Base-by-base conservation (phyloP, 1,284 basidiomycete species). In the Rhodotorula sp. region DNA sequence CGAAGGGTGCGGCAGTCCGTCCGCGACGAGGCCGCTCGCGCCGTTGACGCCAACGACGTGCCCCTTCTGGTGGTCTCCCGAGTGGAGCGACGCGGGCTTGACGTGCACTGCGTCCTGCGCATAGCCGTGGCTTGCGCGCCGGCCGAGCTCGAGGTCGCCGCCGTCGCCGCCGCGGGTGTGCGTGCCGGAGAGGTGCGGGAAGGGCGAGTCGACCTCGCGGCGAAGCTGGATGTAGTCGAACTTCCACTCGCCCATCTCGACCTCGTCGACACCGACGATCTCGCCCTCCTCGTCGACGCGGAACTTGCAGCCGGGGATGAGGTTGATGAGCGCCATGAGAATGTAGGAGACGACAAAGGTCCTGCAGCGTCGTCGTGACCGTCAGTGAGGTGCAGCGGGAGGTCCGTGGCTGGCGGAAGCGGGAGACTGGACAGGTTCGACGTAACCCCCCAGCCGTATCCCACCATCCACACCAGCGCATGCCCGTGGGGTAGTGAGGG, bases 181-280 rank as follows among this genome's bases (percentile, higher is more conserved):
- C 15, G 19, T 19, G 44, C 21, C 15, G 44, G 15, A 19, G 10
- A 44, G 44, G 44, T 44, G 44, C 44, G 44, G 44, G 44, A 44
- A 44, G 44, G 44, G 44, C 44, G 66, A 68, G 36, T 72, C 70
- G 64, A 72, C 70, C 29, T 72, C 70, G 25, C 70, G 70, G 39
- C 70, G 70, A 50, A 72, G 59, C 37, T 57, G 44, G 34, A 57
- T 66, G 29, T 64, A 73, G 37, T 73, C 71, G 59, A 70, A 73
- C 10, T 62, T 58, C 44, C 59, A 73, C 44, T 73, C 71, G 41
- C 71, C 71, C 62, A 63, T 51, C 84, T 95, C 91, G 22, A 89
- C 87, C 79, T 97, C 92, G 81, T 99, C 96, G 73, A 97, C 89
- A 73, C 96, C 96, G 67, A 97, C 84, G 73, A 94, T 90, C 84